Conservation (phyloP, 2,329 filamentous ascomycete genomes). For the Daldinia eschscholtzii region DNA sequence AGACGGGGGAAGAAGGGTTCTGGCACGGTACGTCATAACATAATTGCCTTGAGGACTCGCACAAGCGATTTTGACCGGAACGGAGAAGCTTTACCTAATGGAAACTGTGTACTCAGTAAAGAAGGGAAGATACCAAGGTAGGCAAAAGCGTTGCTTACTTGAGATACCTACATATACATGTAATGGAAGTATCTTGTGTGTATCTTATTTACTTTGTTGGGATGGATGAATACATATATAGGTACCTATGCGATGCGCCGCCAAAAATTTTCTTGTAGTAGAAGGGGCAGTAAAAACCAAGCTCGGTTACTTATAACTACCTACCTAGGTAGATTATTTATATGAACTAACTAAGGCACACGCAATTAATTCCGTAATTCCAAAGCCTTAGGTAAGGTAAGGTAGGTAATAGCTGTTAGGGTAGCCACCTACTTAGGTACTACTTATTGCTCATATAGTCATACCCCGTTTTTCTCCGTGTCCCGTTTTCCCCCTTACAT, state of each 20-base stretch:
- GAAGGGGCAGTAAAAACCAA: background rate
- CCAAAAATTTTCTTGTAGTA: background rate
- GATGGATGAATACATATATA: conserved; percentile 3
- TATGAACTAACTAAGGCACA: too few species aligned
- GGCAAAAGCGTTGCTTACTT: conserved; percentile 1
- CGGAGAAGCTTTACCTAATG: conserved; percentile 5
- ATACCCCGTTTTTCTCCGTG: background rate
- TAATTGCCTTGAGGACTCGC: background rate
- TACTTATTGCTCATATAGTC: conserved; percentile 8
- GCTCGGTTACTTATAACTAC: background rate
- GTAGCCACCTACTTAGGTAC: background rate
- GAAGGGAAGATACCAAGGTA: background rate
- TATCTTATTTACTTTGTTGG: conserved; percentile 2
- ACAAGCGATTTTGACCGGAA: background rate
- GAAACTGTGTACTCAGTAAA: background rate
- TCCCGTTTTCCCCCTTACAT: conserved; percentile 20
- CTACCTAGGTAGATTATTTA: background rate
- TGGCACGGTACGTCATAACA: background rate
- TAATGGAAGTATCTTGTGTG: background rate
- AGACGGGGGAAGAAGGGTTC: background rate
- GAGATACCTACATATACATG: background rate
- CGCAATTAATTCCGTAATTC: too few species aligned
- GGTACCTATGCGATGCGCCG: conserved; percentile 7
- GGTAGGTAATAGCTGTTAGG: background rate
- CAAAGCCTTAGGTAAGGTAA: background rate